These are phyloP conservation scores for Rickenella mellea DNA, from an alignment of 768 basidiomycete species.

Conservation along the genomic window DNA sequence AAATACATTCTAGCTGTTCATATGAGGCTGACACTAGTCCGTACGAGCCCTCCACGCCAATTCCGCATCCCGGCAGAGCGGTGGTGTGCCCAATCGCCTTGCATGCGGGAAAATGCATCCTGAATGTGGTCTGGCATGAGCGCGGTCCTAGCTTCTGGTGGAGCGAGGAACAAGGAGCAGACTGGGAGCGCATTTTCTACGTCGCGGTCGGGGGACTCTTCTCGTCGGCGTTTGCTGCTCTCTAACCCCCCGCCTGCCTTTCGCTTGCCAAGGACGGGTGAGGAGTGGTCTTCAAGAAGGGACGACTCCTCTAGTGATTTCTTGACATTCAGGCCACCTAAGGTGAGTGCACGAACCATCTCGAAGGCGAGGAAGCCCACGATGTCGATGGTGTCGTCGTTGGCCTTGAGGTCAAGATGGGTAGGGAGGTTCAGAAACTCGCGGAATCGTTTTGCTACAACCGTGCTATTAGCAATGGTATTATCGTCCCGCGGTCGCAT, in stretches of 20 bases:
- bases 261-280: conserved; percentile 62
- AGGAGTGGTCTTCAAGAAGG: conserved; percentile 53
- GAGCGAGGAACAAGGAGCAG: conserved; percentile 71
- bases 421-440: conserved; percentile 88
- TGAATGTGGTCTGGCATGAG: conserved; percentile 81
- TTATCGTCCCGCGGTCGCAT: too few relatives aligned
- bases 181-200: conserved; percentile 53
- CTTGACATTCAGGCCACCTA: conserved; percentile 81
- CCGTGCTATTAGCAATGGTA: background rate
- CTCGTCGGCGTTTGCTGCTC: conserved; percentile 42
- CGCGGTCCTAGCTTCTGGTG: conserved; percentile 72
- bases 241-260: conserved; percentile 40
- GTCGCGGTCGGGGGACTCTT: conserved; percentile 46
- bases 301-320: conserved; percentile 66
- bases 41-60: conserved; percentile 77
- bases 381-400: conserved; percentile 93
- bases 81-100: conserved; percentile 71
- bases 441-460: conserved; percentile 84
- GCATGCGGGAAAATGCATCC: conserved; percentile 87
- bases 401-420: conserved; percentile 80
- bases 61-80: conserved; percentile 83
- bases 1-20: conserved; percentile 32
- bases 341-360: conserved; percentile 88
- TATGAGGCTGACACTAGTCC: conserved; percentile 74
- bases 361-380: conserved; percentile 97